Evolutionary conservation across 306 rosid species (phyloP).

Genomic region (Prinsepia uniflora): DNA sequence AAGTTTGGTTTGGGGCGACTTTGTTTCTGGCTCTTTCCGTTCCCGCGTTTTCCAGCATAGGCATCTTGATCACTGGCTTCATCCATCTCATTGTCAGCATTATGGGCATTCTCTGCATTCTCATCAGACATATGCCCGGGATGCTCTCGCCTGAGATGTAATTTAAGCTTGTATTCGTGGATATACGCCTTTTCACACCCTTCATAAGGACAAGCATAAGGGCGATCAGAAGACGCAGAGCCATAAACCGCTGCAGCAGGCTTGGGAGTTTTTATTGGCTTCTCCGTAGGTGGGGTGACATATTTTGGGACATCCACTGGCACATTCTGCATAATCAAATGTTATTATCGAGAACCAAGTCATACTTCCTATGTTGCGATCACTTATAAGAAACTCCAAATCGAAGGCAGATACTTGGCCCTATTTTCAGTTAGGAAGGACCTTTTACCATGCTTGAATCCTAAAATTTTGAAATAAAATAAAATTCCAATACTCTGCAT

Average conservation of each 20-base stretch:
- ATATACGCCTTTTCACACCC: constrained; percentile 93
- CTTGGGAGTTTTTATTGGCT: constrained; percentile 57
- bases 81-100: constrained; percentile 72
- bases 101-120: constrained; percentile 50
- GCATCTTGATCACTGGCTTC: constrained; percentile 92
- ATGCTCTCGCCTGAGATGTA: constrained; percentile 88
- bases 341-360: not conserved
- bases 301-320: constrained; percentile 59
- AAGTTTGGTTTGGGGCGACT: constrained; percentile 60
- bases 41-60: constrained; percentile 54
- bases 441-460: not conserved
- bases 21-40: constrained; percentile 67
- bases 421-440: not conserved
- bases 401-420: not conserved
- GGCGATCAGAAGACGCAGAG: constrained; percentile 89
- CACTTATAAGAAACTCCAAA: not conserved
- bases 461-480: not conserved
- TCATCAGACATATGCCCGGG: constrained; percentile 78
- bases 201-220: constrained; percentile 86
- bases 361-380: not conserved
- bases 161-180: constrained; percentile 92
- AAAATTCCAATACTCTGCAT: not conserved
- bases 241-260: constrained; percentile 58
- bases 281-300: constrained; percentile 56
- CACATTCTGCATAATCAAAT: constrained; percentile 42